Conservation (phyloP, 352 stramenopile genomes). For the Aphanomyces invadans region DNA sequence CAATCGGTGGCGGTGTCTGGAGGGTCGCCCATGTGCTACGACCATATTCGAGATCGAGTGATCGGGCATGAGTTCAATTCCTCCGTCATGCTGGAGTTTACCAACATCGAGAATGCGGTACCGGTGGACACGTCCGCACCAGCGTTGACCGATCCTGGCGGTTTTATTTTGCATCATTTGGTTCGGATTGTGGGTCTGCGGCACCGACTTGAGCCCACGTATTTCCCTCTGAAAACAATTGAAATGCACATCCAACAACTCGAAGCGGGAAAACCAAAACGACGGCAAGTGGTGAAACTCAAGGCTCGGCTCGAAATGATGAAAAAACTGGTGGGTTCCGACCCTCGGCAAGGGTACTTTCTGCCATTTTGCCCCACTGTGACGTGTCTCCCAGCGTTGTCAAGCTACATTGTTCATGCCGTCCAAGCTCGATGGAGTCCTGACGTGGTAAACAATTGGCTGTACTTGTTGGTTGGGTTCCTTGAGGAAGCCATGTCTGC, state of each 20-base stretch:
- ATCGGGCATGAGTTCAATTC: slow-evolving; percentile 44
- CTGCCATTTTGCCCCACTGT: slow-evolving; percentile 64
- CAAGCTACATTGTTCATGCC: background rate
- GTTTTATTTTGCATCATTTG: background rate
- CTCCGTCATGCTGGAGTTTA: slow-evolving; percentile 19
- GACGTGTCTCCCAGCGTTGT: background rate
- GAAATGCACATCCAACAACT: slow-evolving; percentile 10
- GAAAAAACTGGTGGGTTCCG: too few species aligned
- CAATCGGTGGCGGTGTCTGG: slow-evolving; percentile 46
- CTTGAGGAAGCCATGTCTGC: slow-evolving; percentile 20
- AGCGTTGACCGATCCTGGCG: background rate
- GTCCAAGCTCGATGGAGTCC: background rate
- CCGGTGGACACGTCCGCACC: background rate
- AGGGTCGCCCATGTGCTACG: slow-evolving; percentile 55
- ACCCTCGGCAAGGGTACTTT: slow-evolving; percentile 41
- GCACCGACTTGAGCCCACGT: background rate
- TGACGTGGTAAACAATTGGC: background rate
- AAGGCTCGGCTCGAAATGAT: slow-evolving; percentile 37
- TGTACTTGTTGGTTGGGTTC: slow-evolving; percentile 10
- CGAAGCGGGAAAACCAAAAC: slow-evolving; percentile 34
- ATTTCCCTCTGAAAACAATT: slow-evolving; percentile 1
- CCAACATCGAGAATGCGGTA: slow-evolving; percentile 15
- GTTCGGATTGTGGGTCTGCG: slow-evolving; percentile 13
- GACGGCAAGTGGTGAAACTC: slow-evolving; percentile 56
- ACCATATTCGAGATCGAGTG: slow-evolving; percentile 38